These are phyloP conservation scores for Emmonsia crescens DNA, from an alignment of 2,329 filamentous ascomycete species.

Conservation along the genomic window DNA sequence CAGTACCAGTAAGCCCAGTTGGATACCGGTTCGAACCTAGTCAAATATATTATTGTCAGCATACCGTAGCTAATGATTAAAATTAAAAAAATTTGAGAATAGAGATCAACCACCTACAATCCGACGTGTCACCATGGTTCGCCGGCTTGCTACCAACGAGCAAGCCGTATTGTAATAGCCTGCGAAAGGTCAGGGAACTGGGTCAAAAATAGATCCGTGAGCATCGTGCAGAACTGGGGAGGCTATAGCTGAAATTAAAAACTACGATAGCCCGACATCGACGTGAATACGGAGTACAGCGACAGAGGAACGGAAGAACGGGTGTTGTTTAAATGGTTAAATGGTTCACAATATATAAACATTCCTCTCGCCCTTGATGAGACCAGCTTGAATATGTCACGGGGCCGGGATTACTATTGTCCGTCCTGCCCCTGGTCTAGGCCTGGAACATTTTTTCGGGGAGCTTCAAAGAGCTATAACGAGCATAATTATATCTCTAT, in stretches of 20 bases:
- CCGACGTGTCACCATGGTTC: constrained; percentile 32
- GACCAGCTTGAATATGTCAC: background rate
- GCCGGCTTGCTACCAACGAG: constrained; percentile 1
- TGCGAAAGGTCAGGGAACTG: constrained; percentile 12
- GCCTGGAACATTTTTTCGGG: background rate
- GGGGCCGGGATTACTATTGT: background rate
- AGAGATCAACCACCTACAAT: constrained; percentile 23
- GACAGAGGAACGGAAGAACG: background rate
- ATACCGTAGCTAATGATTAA: background rate
- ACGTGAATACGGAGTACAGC: background rate
- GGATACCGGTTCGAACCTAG: constrained; percentile 58
- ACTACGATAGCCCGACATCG: background rate
- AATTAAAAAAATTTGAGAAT: constrained; percentile 3
- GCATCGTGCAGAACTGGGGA: constrained; percentile 7
- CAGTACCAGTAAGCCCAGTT: constrained; percentile 57
- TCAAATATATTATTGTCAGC: constrained; percentile 7
- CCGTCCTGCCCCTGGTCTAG: background rate
- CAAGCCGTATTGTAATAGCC: background rate
- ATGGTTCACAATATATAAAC: too few relatives aligned
- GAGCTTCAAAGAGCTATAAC: background rate
- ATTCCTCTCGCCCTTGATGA: too few relatives aligned
- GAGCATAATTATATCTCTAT: background rate
- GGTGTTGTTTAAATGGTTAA: background rate
- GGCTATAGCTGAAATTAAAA: background rate
- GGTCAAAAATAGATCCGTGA: constrained; percentile 2